These are phyloP conservation scores for Kodamaea leandrae DNA, from an alignment of 805 yeast species.

Conservation along the genomic window DNA sequence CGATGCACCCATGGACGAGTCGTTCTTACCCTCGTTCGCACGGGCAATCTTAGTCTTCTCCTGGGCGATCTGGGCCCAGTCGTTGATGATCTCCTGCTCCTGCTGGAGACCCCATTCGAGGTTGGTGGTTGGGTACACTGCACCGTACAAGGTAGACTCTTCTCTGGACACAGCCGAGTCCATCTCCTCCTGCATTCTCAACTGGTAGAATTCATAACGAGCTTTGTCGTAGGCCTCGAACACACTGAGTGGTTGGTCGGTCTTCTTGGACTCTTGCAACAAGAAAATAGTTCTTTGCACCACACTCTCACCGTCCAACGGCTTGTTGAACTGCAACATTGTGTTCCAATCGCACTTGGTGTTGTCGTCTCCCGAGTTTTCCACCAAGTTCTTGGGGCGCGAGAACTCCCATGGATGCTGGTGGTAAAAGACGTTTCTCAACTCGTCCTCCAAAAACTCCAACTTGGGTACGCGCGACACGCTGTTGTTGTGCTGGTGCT, in stretches of 20 bases:
- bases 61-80: conserved; percentile 71
- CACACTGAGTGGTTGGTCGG: conserved; percentile 27
- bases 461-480: conserved; percentile 54
- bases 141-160: conserved; percentile 84
- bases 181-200: conserved; percentile 84
- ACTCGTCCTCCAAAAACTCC: conserved; percentile 68
- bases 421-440: conserved; percentile 76
- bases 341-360: conserved; percentile 70
- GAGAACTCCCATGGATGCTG: conserved; percentile 99
- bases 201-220: conserved; percentile 80
- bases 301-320: conserved; percentile 78
- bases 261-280: conserved; percentile 21
- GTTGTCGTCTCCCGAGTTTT: conserved; percentile 62
- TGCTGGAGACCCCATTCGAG: conserved; percentile 65
- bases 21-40: conserved; percentile 37
- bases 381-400: conserved; percentile 79
- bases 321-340: conserved; percentile 68
- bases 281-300: conserved; percentile 45
- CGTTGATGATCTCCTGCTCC: conserved; percentile 69
- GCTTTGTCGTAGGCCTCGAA: conserved; percentile 81
- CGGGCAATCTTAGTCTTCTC: conserved; percentile 56
- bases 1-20: conserved; percentile 10
- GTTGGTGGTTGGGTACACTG: conserved; percentile 60
- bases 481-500: conserved; percentile 34
- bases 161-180: conserved; percentile 68